Evolutionary conservation across 352 stramenopile genomes (phyloP), one percentile per base, ranked within the genome.

Genomic region (Peronosclerospora sorghi): DNA sequence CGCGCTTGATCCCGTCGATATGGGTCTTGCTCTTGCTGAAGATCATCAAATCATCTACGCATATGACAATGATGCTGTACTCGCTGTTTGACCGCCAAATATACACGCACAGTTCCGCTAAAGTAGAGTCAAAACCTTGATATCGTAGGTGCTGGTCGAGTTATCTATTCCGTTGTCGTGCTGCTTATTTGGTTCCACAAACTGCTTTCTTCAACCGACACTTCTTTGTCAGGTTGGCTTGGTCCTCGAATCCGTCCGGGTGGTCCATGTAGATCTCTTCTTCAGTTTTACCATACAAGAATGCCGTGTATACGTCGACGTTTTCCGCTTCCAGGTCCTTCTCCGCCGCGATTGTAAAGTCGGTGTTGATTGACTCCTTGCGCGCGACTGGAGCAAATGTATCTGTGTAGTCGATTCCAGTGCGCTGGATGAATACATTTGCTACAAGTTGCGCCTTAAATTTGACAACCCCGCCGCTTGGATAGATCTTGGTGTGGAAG

Each of bases 191-290:
- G 1, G 32, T 49, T 2, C 42, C 42, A 18, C 41, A 42, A 0
- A 36, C 32, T 8, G 42, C n/a, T 7, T 49, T 36, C 2, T 18
- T 8, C 7, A 36, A 18, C 10, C n/a, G n/a, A n/a, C 32, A 35
- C 24, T 36, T 49, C 42, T 36, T 42, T 4, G 32, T 29, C 2
- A n/a, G 21, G 15, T 42, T 41, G 2, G 8, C 13, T 30, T 49
- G 14, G 9, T 49, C 42, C 5, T 28, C 23, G 10, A 54, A 51
- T 0, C 41, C 47, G 10, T 62, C 53, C 0, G 42, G 47, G 1
- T 51, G 14, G 13, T 50, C 41, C 35, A 62, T 57, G 42, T 57
- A 57, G 30, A 57, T 50, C 21, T 64, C 39, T 20, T 60, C 45
- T 8, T 64, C 40, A 0, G 53, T 20, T 14, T 35, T 18, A 8